A percentile compares a stretch with the other conserved stretches of the same genome.
phyloP scores from a whole-genome alignment of 2,329 filamentous ascomycete species.

The Shiraia bambusicola region DNA sequence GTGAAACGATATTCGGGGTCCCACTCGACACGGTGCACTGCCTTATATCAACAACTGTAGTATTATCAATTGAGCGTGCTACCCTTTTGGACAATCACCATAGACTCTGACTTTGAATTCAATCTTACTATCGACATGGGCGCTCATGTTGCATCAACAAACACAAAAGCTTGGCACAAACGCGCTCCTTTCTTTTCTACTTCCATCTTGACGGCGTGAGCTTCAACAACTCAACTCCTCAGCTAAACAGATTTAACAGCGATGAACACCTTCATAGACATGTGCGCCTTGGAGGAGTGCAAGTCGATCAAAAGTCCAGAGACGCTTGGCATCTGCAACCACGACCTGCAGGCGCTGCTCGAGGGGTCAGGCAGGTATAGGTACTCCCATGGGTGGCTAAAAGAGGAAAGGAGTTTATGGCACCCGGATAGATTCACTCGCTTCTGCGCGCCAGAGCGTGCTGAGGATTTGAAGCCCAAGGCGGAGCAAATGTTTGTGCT shows the following conservation, averaged over 20 bases:
- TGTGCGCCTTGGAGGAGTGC: conserved; percentile 23
- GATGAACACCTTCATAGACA: conserved; percentile 21
- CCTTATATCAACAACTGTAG: no score
- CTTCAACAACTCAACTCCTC: neutral
- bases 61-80: no score
- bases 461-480: conserved; percentile 23
- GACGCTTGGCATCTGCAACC: conserved; percentile 28
- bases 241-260: conserved; percentile 21
- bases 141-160: conserved; percentile 1
- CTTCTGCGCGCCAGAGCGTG: conserved; percentile 23
- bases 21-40: no score
- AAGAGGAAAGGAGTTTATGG: conserved; percentile 32
- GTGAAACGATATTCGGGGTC: no score
- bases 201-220: neutral
- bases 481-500: conserved; percentile 35
- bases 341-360: conserved; percentile 31
- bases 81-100: no score
- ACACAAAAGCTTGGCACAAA: conserved; percentile 16
- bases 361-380: conserved; percentile 24
- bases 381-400: conserved; percentile 29
- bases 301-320: conserved; percentile 17
- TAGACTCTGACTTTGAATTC: no score
- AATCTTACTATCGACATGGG: neutral
- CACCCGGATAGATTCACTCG: conserved; percentile 39
- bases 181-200: conserved; percentile 6